Conservation (phyloP, 2,329 filamentous ascomycete species). For the Fusarium palustre region DNA sequence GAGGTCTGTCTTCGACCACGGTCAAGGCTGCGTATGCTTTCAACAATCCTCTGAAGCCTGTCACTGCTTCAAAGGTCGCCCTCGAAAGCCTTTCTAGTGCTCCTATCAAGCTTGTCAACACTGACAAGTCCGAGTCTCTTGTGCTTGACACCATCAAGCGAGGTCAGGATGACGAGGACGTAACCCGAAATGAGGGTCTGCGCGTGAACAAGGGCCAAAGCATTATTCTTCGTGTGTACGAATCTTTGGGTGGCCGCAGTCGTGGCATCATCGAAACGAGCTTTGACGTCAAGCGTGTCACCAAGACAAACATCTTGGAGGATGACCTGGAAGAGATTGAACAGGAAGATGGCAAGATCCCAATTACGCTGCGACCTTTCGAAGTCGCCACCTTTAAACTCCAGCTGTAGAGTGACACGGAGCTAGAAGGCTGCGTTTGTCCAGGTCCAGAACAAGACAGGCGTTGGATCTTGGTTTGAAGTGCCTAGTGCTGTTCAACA, state of each 20-base stretch:
- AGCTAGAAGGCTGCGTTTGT: conserved; percentile 45
- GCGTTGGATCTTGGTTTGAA: conserved; percentile 22
- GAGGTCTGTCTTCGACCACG: conserved; percentile 76
- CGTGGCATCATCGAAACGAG: conserved; percentile 76
- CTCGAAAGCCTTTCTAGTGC: conserved; percentile 47
- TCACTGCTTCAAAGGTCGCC: conserved; percentile 47
- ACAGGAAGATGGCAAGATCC: conserved; percentile 62
- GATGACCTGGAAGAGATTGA: conserved; percentile 80
- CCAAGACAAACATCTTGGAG: conserved; percentile 88
- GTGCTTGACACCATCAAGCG: conserved; percentile 93
- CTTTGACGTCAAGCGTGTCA: conserved; percentile 79
- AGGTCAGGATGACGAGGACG: conserved; percentile 86
- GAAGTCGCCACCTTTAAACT: conserved; percentile 87
- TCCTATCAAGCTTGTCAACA: conserved; percentile 76
- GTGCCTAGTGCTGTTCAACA: background rate
- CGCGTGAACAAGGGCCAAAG: conserved; percentile 77
- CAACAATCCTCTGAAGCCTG: conserved; percentile 77
- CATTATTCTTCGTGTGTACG: conserved; percentile 87
- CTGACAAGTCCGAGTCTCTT: conserved; percentile 67
- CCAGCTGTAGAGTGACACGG: conserved; percentile 56
- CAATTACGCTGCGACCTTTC: conserved; percentile 79
- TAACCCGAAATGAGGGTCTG: conserved; percentile 70
- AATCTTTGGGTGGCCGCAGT: conserved; percentile 84
- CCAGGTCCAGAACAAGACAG: conserved; percentile 28
- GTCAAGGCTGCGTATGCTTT: conserved; percentile 89